Conservation (phyloP, 352 stramenopile species). For the Saprolegnia parasitica region DNA sequence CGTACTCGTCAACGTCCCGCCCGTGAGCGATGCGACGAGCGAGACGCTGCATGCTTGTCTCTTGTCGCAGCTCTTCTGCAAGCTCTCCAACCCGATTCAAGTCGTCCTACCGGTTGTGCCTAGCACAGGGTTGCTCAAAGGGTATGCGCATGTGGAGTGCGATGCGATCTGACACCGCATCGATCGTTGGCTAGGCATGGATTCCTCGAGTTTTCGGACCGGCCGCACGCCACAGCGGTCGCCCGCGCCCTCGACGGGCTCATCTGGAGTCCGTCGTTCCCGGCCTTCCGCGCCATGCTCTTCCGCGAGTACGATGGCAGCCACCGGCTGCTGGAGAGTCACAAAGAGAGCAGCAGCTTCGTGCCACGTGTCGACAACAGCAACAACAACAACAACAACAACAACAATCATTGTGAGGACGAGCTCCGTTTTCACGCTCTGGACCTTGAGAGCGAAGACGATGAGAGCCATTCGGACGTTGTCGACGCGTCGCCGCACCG, state of each 20-base stretch:
- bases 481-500: background rate
- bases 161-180: background rate
- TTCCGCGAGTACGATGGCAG: slow-evolving; percentile 75
- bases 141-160: slow-evolving; percentile 32
- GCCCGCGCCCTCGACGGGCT: slow-evolving; percentile 61
- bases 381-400: background rate
- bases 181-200: slow-evolving; percentile 36
- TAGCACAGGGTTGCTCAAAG: slow-evolving; percentile 56
- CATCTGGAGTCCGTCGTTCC: slow-evolving; percentile 54
- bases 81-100: slow-evolving; percentile 78
- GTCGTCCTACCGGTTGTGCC: slow-evolving; percentile 66
- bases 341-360: too few relatives aligned
- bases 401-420: background rate
- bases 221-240: slow-evolving; percentile 48
- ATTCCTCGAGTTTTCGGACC: slow-evolving; percentile 81
- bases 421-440: slow-evolving; percentile 15
- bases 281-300: slow-evolving; percentile 59
- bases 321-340: background rate
- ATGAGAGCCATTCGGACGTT: background rate
- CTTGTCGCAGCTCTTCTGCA: slow-evolving; percentile 69
- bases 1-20: slow-evolving; percentile 75
- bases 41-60: slow-evolving; percentile 73
- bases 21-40: slow-evolving; percentile 48
- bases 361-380: background rate
- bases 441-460: slow-evolving; percentile 26